Percentiles rank a stretch among this genome's conserved stretches.
Evolutionary conservation across 208 protist genomes (phyloP).

Genomic region (Crithidia bombi): DNA sequence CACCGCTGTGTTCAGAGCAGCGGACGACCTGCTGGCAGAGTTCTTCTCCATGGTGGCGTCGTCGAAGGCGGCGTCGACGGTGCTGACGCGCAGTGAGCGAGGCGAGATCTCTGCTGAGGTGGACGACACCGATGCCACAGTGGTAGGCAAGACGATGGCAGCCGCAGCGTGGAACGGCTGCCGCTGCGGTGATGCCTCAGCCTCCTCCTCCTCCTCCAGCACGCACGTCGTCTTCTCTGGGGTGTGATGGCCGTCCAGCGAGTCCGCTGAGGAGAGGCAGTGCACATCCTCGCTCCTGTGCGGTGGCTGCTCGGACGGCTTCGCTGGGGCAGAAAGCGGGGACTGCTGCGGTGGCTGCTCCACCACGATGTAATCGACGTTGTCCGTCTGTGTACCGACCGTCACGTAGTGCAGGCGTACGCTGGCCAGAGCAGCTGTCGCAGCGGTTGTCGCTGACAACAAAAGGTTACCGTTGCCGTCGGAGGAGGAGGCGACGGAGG

Average conservation of each 20-base stretch:
- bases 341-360: not conserved
- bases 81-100: constrained; percentile 19
- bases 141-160: constrained; percentile 3
- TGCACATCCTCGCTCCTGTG: not conserved
- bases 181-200: not conserved
- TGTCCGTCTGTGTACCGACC: constrained; percentile 31
- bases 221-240: constrained; percentile 3
- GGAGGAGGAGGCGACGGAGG: constrained; percentile 33
- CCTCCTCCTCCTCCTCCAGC: not conserved
- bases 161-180: not conserved
- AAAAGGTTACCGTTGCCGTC: constrained; percentile 18
- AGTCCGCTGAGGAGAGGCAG: not conserved
- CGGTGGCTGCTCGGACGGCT: not conserved
- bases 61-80: constrained; percentile 2
- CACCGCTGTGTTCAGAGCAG: not conserved
- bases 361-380: not conserved
- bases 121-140: constrained; percentile 25
- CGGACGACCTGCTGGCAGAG: not conserved
- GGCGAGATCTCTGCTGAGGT: constrained; percentile 33
- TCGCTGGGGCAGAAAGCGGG: not conserved
- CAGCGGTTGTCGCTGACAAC: not conserved
- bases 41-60: not conserved
- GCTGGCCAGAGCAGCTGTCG: constrained; percentile 9
- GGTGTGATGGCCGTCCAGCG: not conserved
- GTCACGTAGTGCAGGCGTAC: constrained; percentile 24